Evolutionary conservation across 345 rosid genomes (phyloP), one percentile per base, ranked within the genome.

Genomic region (Brassica rapa): DNA sequence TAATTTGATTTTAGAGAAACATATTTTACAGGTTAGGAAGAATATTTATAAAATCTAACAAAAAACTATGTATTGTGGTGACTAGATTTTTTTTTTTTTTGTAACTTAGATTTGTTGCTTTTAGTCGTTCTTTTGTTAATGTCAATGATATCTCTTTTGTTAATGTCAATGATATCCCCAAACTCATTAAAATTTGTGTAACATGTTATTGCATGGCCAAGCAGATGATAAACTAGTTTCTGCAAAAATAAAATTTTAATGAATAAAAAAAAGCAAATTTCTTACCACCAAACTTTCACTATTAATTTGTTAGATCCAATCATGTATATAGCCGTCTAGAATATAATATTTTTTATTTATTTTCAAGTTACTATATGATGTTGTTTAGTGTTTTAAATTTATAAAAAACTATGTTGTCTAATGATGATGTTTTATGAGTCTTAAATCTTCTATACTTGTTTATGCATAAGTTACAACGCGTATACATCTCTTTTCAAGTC

Each of bases 11-110:
- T 1, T 14, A 16, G 33, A 43, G 12, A 67, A 43, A 29, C 19
- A 1, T 0, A 24, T 14, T 24, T 46, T 14, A 46, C 70, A 21
- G 33, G 57, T 24, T 41, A 23, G 9, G 8, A 16, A 46, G 23
- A 25, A 23, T 62, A 30, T 51, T 35, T 70, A 16, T 53, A 62
- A 77, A 53, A 77, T 77, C 71, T 55, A 53, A 64, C 71, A 39
- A 63, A 27, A 27, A 27, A 27, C 30, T 27, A 33, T 49, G 66
- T 37, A 63, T 51, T 62, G 75, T 63, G 71, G 66, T 75, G 70
- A 37, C 71, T 77, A 35, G 32, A 19, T 19, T 19, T 19, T 19
- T 19, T 19, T 19, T 19, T 19, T 19, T 19, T 19, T 19, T 19
- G 21, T 19, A 19, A 19, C 21, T 19, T 19, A 19, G 21, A 70